phyloP scores from a whole-genome alignment of 805 yeast genomes.

The Candida dajiaensis region DNA sequence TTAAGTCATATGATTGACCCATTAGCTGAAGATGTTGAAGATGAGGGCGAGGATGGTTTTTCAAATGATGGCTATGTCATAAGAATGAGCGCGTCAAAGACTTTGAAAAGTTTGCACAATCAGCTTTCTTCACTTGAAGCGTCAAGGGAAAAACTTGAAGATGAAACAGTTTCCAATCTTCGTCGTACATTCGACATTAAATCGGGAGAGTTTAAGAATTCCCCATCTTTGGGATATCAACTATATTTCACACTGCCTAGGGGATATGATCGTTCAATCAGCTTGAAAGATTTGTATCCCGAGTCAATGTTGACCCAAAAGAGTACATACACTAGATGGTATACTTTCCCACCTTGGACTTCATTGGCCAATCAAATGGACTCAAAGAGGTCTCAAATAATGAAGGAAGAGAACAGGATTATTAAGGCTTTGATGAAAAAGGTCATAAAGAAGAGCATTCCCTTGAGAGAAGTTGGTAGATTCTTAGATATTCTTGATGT shows the following conservation, averaged over 20 bases:
- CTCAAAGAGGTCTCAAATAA: conserved; percentile 39
- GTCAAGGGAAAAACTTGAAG: conserved; percentile 1
- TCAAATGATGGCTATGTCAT: conserved; percentile 4
- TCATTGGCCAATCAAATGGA: conserved; percentile 45
- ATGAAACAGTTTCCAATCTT: not conserved
- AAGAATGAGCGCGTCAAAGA: conserved; percentile 8
- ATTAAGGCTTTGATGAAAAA: conserved; percentile 41
- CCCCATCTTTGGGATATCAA: conserved; percentile 40
- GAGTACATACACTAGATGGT: conserved; percentile 38
- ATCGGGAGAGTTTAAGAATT: conserved; percentile 32
- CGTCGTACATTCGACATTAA: conserved; percentile 20
- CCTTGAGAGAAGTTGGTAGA: conserved; percentile 45
- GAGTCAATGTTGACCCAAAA: conserved; percentile 29
- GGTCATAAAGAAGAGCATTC: conserved; percentile 38
- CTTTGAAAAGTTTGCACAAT: conserved; percentile 8
- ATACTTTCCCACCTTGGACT: conserved; percentile 46
- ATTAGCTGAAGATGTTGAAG: not conserved
- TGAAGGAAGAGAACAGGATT: conserved; percentile 47
- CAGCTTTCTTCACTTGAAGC: conserved; percentile 24
- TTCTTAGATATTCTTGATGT: conserved; percentile 66
- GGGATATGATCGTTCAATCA: too few species aligned
- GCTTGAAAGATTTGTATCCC: conserved; percentile 2
- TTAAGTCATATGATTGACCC: conserved; percentile 4
- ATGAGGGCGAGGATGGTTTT: not conserved
- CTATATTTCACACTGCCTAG: conserved; percentile 31